These are phyloP conservation scores for Coemansia sp. DNA, from an alignment of 192 early-diverging fungal genomes.

Conservation along the genomic window DNA sequence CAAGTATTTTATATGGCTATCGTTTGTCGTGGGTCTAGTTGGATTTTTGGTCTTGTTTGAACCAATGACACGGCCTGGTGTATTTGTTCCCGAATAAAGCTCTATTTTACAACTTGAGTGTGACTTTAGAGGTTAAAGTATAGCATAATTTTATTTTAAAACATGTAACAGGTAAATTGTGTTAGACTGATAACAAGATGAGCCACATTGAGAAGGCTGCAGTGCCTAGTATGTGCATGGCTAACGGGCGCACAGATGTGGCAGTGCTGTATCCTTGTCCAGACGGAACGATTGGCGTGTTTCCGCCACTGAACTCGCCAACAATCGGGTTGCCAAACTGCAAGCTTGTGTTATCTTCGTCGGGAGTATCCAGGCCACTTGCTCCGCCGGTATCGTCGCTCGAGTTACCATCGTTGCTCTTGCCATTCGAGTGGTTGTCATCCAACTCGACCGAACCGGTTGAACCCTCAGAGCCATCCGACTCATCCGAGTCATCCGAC, in stretches of 20 bases:
- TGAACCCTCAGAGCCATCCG: background rate
- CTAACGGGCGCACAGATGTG: background rate
- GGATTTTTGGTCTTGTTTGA: conserved; percentile 35
- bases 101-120: too few species aligned
- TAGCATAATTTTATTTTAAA: background rate
- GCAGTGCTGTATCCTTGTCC: conserved; percentile 40
- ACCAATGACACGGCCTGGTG: conserved; percentile 43
- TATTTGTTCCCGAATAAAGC: conserved; percentile 12
- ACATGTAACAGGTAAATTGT: too few species aligned
- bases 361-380: conserved; percentile 11
- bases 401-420: background rate
- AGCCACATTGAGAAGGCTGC: background rate
- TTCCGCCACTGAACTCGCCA: conserved; percentile 21
- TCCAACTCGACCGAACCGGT: background rate
- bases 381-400: conserved; percentile 6
- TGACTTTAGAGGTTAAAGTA: background rate
- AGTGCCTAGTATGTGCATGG: background rate
- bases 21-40: conserved; percentile 20
- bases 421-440: background rate
- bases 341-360: background rate
- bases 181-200: background rate
- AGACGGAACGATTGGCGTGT: conserved; percentile 29
- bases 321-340: conserved; percentile 50
- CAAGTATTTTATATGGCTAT: conserved; percentile 26
- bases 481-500: background rate